Conservation (phyloP, 1,139 yeast genomes). For the Geotrichum klebahnii region DNA sequence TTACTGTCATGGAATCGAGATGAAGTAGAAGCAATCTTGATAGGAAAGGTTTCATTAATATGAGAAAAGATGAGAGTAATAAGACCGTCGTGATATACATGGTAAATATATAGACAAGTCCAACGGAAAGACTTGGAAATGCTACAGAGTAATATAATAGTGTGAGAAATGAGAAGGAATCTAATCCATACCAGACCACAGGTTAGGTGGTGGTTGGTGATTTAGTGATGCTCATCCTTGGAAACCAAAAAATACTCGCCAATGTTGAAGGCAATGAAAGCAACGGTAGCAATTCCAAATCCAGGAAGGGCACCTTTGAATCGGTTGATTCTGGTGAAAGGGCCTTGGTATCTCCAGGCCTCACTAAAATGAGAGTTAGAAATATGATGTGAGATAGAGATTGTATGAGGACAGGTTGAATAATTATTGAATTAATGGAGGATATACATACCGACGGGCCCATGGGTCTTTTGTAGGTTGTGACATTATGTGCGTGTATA, state of each 20-base stretch:
- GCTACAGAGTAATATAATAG: no score
- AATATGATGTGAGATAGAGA: background rate
- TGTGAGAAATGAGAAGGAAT: no score
- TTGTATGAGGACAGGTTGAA: background rate
- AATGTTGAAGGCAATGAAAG: slow-evolving; percentile 62
- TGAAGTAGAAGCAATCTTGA: no score
- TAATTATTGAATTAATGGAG: background rate
- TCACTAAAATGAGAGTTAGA: slow-evolving; percentile 51
- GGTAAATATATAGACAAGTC: no score
- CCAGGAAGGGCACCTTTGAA: slow-evolving; percentile 80
- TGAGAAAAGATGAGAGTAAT: no score
- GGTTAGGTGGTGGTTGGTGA: no score
- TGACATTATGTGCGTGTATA: slow-evolving; percentile 26
- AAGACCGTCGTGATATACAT: no score
- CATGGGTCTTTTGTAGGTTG: slow-evolving; percentile 44
- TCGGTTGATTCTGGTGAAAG: slow-evolving; percentile 66
- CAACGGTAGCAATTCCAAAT: slow-evolving; percentile 72
- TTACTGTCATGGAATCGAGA: no score
- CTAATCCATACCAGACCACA: no score
- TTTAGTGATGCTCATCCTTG: slow-evolving; percentile 21
- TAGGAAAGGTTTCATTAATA: no score
- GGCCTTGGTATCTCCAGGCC: slow-evolving; percentile 89
- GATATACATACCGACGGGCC: slow-evolving; percentile 45
- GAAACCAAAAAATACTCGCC: slow-evolving; percentile 48
- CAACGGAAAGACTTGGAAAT: no score